Base-by-base conservation (phyloP, 805 yeast genomes). In the Candida palmyrensis region DNA sequence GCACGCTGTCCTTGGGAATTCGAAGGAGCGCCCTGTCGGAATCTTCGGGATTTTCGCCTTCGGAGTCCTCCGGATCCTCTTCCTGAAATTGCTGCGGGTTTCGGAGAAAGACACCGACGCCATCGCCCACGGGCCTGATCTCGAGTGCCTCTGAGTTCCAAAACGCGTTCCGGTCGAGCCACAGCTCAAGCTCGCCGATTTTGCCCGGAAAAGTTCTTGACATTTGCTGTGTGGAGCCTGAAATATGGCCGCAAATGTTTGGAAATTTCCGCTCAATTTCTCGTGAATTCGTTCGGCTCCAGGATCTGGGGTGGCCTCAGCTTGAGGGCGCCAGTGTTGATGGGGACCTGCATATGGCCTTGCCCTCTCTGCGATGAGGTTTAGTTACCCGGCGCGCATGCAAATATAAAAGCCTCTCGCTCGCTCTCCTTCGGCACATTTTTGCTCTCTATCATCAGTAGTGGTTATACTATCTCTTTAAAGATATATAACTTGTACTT, bases 401-500 rank as follows among this genome's bases (percentile, higher is more conserved):
- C 62, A 62, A 51, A 63, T 44, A 42, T 23, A 16, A 38, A 39
- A 30, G 28, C 15, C 35, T 41, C 50, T 53, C 62, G 57, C 43
- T 33, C 36, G 49, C 48, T 46, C 59, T 58, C 55, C 52, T 48
- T 47, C n/a, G n/a, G n/a, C n/a, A n/a, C n/a, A n/a, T n/a, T 59
- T 41, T 46, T 51, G 49, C 49, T 51, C 44, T 38, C 46, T 44
- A 72, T 67, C 84, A 78, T 78, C 82, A 76, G 85, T 78, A 78
- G 85, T 75, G 84, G 84, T 77, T 78, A 77, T 77, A 75, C 84
- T 78, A 77, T 73, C 75, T 71, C 77, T 63, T 58, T 62, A 74
- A 70, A 67, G 66, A 71, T 77, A 77, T 75, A 75, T 72, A 75
- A 63, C 55, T 51, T 68, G 64, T 43, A 49, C 51, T 54, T 53